A percentile compares a stretch with the other conserved stretches of the same genome.
phyloP scores from a whole-genome alignment of 2,329 filamentous ascomycete species.

The Aspergillus phoenicis region DNA sequence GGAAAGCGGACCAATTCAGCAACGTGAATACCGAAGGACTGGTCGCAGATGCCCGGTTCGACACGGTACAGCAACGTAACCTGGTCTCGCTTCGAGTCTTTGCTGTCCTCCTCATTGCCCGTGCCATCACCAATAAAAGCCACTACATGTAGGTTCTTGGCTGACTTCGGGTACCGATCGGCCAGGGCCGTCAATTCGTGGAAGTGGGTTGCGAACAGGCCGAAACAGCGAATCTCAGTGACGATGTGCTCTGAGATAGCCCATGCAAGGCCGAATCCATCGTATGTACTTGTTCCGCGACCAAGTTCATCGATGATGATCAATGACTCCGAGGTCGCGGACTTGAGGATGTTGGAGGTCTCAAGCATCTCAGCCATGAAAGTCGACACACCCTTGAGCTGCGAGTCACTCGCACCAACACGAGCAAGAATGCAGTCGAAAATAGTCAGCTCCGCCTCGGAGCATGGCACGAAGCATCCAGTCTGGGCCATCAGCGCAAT shows the following conservation, averaged over 20 bases:
- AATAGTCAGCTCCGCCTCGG: conserved; percentile 86
- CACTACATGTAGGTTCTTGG: conserved; percentile 91
- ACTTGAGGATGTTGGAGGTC: conserved; percentile 97
- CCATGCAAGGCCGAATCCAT: conserved; percentile 98
- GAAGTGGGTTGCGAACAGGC: conserved; percentile 96
- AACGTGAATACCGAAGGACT: conserved; percentile 97
- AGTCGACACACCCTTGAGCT: conserved; percentile 95
- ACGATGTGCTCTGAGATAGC: conserved; percentile 98
- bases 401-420: conserved; percentile 92
- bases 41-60: conserved; percentile 91
- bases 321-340: conserved; percentile 88
- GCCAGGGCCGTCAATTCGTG: conserved; percentile 93
- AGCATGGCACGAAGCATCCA: conserved; percentile 92
- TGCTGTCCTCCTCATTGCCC: conserved; percentile 47
- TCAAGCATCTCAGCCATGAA: conserved; percentile 99
- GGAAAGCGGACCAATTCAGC: conserved; percentile 96
- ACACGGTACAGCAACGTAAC: conserved; percentile 97
- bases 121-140: conserved; percentile 73
- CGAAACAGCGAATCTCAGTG: conserved; percentile 89
- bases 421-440: conserved; percentile 97
- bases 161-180: conserved; percentile 77
- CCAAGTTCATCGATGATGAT: conserved; percentile 99
- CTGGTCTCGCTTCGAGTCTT: conserved; percentile 66
- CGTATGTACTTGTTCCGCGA: conserved; percentile 94
- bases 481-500: conserved; percentile 97